phyloP scores from a whole-genome alignment of 2,329 filamentous ascomycete genomes.

The Plenodomus biglobosus region DNA sequence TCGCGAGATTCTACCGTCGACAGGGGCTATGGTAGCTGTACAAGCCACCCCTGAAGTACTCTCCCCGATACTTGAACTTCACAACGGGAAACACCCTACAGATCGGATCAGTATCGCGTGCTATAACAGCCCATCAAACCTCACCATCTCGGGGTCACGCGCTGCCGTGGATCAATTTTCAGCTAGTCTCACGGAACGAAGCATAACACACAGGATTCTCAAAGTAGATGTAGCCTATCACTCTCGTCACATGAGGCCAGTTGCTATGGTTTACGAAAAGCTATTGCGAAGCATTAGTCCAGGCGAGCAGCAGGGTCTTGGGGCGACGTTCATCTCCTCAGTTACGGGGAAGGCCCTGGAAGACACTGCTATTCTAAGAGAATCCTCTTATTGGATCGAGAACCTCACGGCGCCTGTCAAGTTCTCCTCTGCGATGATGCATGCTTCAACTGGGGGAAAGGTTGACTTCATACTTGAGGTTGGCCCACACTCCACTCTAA shows the following conservation, averaged over 20 bases:
- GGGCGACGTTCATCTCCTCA: slow-evolving; percentile 8
- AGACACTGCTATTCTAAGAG: not conserved
- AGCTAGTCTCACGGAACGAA: slow-evolving; percentile 36
- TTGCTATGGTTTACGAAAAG: slow-evolving; percentile 16
- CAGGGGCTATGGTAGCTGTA: slow-evolving; percentile 28
- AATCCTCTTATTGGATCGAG: slow-evolving; percentile 16
- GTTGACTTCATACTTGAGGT: slow-evolving; percentile 17
- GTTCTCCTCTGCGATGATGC: slow-evolving; percentile 25
- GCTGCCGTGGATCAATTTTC: slow-evolving; percentile 41
- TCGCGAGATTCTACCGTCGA: slow-evolving; percentile 45
- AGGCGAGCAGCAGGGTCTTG: not conserved
- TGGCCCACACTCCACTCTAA: slow-evolving; percentile 20
- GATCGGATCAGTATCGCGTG: slow-evolving; percentile 19
- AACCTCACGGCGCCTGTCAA: slow-evolving; percentile 17
- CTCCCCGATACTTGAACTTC: slow-evolving; percentile 6
- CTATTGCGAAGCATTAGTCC: slow-evolving; percentile 5
- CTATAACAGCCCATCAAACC: slow-evolving; percentile 42
- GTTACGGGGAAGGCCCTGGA: slow-evolving; percentile 10
- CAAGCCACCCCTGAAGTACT: slow-evolving; percentile 12
- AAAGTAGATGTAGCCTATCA: slow-evolving; percentile 51
- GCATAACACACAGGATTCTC: slow-evolving; percentile 44
- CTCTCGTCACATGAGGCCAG: slow-evolving; percentile 46
- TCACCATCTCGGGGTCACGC: slow-evolving; percentile 13
- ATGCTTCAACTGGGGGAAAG: not conserved
- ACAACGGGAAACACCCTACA: not conserved